A percentile compares a stretch with the other conserved stretches of the same genome.
Evolutionary conservation across 768 basidiomycete genomes (phyloP).

Genomic region (Boletus rubescentipes): DNA sequence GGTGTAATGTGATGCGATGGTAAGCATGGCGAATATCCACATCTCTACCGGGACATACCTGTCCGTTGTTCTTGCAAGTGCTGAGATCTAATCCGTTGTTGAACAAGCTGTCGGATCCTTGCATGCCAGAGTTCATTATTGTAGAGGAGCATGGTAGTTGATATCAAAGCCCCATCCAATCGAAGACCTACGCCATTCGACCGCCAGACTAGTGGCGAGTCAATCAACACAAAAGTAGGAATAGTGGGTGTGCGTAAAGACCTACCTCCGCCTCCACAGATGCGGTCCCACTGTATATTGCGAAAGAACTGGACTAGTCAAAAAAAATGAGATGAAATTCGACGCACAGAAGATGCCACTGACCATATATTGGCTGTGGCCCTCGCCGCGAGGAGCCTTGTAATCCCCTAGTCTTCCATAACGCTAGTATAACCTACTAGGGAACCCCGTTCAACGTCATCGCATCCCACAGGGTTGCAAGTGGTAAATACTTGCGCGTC

Average conservation of each 20-base stretch:
- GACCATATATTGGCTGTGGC: slow-evolving; percentile 21
- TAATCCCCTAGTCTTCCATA: slow-evolving; percentile 62
- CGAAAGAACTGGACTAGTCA: slow-evolving; percentile 43
- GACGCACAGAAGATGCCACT: slow-evolving; percentile 12
- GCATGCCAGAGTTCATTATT: slow-evolving; percentile 32
- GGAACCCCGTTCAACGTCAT: not conserved
- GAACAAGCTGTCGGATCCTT: slow-evolving; percentile 28
- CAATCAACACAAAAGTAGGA: not conserved
- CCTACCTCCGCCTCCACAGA: slow-evolving; percentile 55
- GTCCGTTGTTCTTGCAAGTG: slow-evolving; percentile 31
- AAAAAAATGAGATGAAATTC: slow-evolving; percentile 26
- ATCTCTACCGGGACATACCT: slow-evolving; percentile 6
- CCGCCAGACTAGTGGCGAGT: slow-evolving; percentile 49
- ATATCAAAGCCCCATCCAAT: not conserved
- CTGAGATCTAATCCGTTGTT: slow-evolving; percentile 27
- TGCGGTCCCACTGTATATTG: slow-evolving; percentile 54
- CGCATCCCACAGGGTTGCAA: not conserved
- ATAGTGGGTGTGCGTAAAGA: not conserved
- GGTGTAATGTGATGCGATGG: not conserved
- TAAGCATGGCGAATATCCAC: not conserved
- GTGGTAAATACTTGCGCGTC: slow-evolving; percentile 45
- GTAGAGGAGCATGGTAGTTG: not conserved
- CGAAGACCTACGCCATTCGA: slow-evolving; percentile 36
- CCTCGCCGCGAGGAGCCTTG: slow-evolving; percentile 39
- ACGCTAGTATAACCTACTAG: slow-evolving; percentile 56